Conservation (phyloP, 139 green algal genomes). For the Dunaliella primolecta region DNA sequence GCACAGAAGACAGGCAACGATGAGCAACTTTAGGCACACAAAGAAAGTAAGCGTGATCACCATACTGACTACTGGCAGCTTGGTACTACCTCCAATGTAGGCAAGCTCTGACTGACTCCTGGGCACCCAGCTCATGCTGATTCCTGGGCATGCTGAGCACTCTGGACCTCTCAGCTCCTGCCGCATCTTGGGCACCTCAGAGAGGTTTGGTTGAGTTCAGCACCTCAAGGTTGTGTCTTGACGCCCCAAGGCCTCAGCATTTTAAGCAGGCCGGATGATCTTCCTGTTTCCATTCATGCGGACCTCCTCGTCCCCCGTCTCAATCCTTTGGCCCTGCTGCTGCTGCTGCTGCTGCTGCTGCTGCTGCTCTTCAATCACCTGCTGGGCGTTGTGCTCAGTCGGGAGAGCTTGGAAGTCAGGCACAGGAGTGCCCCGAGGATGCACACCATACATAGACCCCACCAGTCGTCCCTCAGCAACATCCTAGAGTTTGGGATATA, state of each 20-base stretch:
- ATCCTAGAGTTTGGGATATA: neutral
- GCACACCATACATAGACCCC: constrained; percentile 47
- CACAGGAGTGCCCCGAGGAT: neutral
- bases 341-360: neutral
- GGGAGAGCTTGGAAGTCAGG: neutral
- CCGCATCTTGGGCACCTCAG: neutral
- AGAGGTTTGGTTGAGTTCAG: neutral
- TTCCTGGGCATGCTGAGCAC: too few species aligned
- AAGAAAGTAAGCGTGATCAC: too few species aligned
- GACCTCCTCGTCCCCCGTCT: neutral
- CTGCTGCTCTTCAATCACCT: neutral
- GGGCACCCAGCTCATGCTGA: too few species aligned
- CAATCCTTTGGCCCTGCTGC: neutral
- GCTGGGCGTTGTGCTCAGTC: neutral
- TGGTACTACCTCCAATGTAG: neutral
- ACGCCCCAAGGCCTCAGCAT: too few species aligned
- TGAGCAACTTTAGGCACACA: too few species aligned
- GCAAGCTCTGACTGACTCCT: neutral
- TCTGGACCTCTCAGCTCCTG: too few species aligned
- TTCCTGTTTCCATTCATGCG: neutral
- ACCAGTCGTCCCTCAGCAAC: constrained; percentile 37
- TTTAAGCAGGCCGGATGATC: neutral
- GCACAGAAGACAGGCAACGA: too few species aligned
- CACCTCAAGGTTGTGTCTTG: too few species aligned
- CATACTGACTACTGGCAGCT: too few species aligned